Base-by-base conservation (phyloP, 192 early-diverging fungal genomes). In the Diversispora epigaea region DNA sequence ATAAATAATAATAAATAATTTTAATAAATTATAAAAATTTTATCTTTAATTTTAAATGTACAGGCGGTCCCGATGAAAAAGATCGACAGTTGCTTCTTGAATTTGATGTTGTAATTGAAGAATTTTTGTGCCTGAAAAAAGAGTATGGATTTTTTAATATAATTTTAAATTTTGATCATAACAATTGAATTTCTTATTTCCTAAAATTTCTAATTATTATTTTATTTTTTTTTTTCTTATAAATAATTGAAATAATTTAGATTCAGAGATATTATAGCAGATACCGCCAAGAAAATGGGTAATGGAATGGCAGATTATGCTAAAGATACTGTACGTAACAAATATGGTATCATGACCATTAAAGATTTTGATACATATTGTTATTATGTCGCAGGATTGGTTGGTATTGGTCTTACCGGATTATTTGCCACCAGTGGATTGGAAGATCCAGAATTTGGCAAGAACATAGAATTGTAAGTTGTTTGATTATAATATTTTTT, bases 341-440 rank as follows among this genome's bases (percentile, higher is more conserved):
- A 80, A 68, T 76, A 78, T 40, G 79, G 80, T 11, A 86, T 94
- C n/a, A 78, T 82, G 10, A 95, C 92, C 19, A 82, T 89, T 55
- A 90, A 87, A 39, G 94, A 98, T 83, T 99, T 95, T 86, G 91
- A 99, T 82, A 88, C 93, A 70, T 99, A 99, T 85, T 97, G 95
- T 73, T 93, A 99, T 80, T 98, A 98, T 79, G 98, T 98, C 17
- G 98, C 98, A 19, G 98, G 98, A 19, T 87, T 99, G 19, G 96
- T 98, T 50, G 98, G 98, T 5, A 84, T 92, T 74, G 98, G 98
- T 21, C 81, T 99, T 64, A 96, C 93, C 47, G 85, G 90, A 60
- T 88, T 99, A 58, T 99, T 99, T 86, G 84, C 86, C 22, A 93
- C 88, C 12, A 94, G 93, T 32, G 91, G 91, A 12, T 88, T 99